These are phyloP conservation scores for Colletotrichum sidae DNA, from an alignment of 2,329 filamentous ascomycete species.

Conservation along the genomic window DNA sequence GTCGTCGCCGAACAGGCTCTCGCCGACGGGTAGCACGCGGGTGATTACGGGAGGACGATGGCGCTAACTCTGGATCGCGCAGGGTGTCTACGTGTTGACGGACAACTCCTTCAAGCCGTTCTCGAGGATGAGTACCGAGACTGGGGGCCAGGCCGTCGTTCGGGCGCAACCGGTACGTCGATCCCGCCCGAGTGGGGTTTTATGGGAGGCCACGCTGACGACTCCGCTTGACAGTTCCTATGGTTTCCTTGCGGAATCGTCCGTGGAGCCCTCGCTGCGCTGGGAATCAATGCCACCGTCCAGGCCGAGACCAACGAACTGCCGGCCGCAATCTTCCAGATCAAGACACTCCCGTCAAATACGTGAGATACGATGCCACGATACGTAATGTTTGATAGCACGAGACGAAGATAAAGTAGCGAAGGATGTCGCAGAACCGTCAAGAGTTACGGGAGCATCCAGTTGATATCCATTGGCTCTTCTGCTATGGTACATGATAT, in stretches of 20 bases:
- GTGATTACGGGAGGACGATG: not conserved
- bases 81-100: constrained; percentile 96
- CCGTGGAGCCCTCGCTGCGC: constrained; percentile 87
- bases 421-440: not conserved
- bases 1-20: constrained; percentile 38
- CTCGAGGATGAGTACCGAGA: constrained; percentile 87
- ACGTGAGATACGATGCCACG: constrained; percentile 54
- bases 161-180: constrained; percentile 81
- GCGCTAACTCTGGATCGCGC: not conserved
- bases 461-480: not conserved
- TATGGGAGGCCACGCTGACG: constrained; percentile 8
- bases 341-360: constrained; percentile 83
- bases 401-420: not conserved
- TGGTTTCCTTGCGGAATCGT: constrained; percentile 97
- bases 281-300: constrained; percentile 92
- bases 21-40: too few relatives aligned
- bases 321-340: constrained; percentile 92
- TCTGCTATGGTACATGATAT: constrained; percentile 19
- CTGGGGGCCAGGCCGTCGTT: constrained; percentile 76
- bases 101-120: constrained; percentile 93
- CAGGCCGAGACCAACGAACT: constrained; percentile 91
- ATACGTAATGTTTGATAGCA: not conserved
- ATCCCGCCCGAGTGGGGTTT: not conserved
- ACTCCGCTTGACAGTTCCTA: constrained; percentile 72
- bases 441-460: not conserved